Conservation (phyloP, 169 alveolate species). For the Eimeria maxima region DNA sequence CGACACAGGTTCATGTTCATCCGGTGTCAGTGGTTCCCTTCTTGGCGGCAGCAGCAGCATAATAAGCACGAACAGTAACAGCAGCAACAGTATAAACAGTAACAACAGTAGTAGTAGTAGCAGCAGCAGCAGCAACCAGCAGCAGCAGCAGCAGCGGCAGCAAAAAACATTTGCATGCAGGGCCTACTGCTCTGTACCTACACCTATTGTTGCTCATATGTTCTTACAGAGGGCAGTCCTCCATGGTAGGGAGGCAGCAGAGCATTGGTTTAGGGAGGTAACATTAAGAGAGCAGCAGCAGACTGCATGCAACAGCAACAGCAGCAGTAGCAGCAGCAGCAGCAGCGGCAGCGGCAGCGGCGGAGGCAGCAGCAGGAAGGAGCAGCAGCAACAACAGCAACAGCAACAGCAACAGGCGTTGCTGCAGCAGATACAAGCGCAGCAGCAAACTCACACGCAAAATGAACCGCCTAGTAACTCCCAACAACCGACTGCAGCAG, state of each 20-base stretch:
- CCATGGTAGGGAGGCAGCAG: conserved; percentile 43
- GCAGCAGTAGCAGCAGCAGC: not conserved
- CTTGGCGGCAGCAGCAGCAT: too few species aligned
- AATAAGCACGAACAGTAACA: too few species aligned
- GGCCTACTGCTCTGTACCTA: not conserved
- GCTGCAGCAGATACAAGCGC: conserved; percentile 11
- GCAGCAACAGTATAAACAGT: not conserved
- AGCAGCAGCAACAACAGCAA: conserved; percentile 48
- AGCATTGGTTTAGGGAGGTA: conserved; percentile 22
- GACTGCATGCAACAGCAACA: not conserved
- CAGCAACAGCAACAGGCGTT: conserved; percentile 2
- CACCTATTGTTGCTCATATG: conserved; percentile 30
- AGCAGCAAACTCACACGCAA: too few species aligned
- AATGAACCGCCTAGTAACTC: too few species aligned
- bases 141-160: conserved; percentile 52
- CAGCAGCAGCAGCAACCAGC: not conserved
- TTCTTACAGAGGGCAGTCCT: not conserved
- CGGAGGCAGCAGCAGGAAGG: too few species aligned
- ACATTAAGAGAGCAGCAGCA: conserved; percentile 17
- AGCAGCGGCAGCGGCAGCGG: conserved; percentile 30
- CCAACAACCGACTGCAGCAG: too few species aligned
- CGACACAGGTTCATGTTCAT: too few species aligned
- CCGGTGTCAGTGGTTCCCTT: too few species aligned
- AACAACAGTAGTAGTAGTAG: not conserved
- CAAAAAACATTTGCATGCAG: conserved; percentile 34